Conservation (phyloP, 495 filamentous ascomycete genomes). For the Podospora conica region DNA sequence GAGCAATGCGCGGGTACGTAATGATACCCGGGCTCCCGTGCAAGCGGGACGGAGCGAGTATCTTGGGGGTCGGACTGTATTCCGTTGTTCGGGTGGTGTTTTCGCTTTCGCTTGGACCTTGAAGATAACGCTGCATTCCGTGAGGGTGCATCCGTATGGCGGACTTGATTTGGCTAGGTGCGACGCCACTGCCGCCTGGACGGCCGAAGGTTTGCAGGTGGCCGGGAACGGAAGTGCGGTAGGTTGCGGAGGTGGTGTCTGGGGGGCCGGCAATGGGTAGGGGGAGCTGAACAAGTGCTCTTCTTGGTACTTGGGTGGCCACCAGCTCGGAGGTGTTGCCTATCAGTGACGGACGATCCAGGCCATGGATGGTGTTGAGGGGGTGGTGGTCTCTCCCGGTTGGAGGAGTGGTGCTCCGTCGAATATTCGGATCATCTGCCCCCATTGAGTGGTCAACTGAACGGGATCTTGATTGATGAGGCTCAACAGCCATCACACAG, state of each 20-base stretch:
- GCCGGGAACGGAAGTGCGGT: neutral
- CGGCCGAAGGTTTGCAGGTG: neutral
- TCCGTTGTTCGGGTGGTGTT: neutral
- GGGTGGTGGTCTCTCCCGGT: neutral
- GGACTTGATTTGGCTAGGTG: neutral
- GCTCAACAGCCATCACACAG: neutral
- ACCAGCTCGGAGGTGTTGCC: neutral
- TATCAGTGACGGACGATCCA: neutral
- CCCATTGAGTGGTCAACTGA: neutral
- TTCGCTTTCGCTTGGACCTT: neutral
- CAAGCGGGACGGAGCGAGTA: neutral
- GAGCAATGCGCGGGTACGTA: conserved; percentile 1
- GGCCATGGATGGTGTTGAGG: neutral
- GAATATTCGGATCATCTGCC: neutral
- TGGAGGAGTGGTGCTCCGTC: neutral
- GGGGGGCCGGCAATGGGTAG: neutral
- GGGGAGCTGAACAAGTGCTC: neutral
- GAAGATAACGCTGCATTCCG: neutral
- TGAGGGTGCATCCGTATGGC: neutral
- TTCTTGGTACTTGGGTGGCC: neutral
- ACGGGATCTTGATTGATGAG: neutral
- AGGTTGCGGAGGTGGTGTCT: neutral
- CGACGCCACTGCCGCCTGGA: neutral
- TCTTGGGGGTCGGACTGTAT: neutral
- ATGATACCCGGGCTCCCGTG: neutral